A percentile compares a stretch with the other conserved stretches of the same genome.
Conservation (phyloP, 306 rosid species). For the Oemleria cerasiformis region DNA sequence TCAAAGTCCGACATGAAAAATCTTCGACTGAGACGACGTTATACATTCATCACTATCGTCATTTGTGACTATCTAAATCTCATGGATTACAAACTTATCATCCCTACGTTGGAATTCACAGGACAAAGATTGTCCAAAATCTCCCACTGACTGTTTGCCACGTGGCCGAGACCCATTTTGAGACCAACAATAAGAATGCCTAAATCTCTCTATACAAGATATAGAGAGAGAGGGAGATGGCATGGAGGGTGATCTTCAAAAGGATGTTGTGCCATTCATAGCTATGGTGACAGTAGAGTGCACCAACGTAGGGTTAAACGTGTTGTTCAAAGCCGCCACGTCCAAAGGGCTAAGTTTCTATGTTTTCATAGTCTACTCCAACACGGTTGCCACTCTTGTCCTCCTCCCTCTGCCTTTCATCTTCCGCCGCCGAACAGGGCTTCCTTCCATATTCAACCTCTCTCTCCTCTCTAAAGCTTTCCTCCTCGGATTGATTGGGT, state of each 20-base stretch:
- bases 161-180: too few relatives aligned
- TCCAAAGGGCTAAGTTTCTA: constrained; percentile 45
- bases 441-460: constrained; percentile 35
- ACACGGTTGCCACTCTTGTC: constrained; percentile 36
- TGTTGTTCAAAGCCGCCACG: constrained; percentile 56
- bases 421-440: constrained; percentile 38
- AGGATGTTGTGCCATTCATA: constrained; percentile 41
- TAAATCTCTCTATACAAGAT: too few relatives aligned
- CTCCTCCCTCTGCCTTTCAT: constrained; percentile 48
- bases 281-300: constrained; percentile 50
- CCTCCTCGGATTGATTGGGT: constrained; percentile 52
- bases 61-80: too few relatives aligned
- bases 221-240: constrained; percentile 24
- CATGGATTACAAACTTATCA: background rate
- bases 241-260: constrained; percentile 13
- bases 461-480: constrained; percentile 35
- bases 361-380: constrained; percentile 51
- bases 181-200: background rate
- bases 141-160: too few relatives aligned
- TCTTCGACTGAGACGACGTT: too few relatives aligned
- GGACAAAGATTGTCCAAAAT: too few relatives aligned
- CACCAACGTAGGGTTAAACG: constrained; percentile 41
- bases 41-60: too few relatives aligned
- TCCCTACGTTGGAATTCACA: too few relatives aligned
- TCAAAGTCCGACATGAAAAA: too few relatives aligned